Evolutionary conservation across 2,329 filamentous ascomycete genomes (phyloP).

Genomic region (Elsinoe perseae): DNA sequence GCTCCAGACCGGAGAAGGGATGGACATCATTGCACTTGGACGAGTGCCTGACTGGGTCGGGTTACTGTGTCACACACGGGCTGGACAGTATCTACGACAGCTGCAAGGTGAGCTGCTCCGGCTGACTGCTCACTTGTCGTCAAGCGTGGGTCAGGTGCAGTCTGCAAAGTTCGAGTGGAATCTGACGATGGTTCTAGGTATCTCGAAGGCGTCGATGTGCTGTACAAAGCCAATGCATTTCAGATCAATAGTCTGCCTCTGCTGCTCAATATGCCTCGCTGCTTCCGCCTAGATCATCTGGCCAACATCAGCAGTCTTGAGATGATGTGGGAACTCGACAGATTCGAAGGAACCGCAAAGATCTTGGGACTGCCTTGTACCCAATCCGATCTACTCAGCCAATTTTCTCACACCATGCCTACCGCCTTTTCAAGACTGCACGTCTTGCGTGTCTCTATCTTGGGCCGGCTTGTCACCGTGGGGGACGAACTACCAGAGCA

Average conservation of each 20-base stretch:
- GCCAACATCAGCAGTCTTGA: background rate
- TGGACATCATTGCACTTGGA: background rate
- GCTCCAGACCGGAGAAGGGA: background rate
- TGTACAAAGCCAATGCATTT: background rate
- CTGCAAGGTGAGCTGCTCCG: background rate
- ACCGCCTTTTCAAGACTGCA: background rate
- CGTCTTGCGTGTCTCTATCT: background rate
- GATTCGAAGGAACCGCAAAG: background rate
- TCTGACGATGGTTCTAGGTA: background rate
- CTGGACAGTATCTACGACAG: too few species aligned
- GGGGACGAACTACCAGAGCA: background rate
- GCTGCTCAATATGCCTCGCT: background rate
- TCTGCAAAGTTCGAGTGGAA: background rate
- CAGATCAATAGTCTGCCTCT: background rate
- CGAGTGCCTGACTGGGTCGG: background rate
- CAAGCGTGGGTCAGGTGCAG: background rate
- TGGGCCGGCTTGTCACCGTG: background rate
- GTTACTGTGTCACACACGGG: background rate
- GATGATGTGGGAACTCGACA: background rate
- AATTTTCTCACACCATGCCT: background rate
- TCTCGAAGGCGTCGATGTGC: background rate
- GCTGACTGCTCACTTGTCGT: background rate
- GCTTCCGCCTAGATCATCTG: background rate
- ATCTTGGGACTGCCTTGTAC: background rate
- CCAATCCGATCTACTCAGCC: background rate